Evolutionary conservation across 1,284 basidiomycete genomes (phyloP).

Genomic region (Xerocomus minutiporus): DNA sequence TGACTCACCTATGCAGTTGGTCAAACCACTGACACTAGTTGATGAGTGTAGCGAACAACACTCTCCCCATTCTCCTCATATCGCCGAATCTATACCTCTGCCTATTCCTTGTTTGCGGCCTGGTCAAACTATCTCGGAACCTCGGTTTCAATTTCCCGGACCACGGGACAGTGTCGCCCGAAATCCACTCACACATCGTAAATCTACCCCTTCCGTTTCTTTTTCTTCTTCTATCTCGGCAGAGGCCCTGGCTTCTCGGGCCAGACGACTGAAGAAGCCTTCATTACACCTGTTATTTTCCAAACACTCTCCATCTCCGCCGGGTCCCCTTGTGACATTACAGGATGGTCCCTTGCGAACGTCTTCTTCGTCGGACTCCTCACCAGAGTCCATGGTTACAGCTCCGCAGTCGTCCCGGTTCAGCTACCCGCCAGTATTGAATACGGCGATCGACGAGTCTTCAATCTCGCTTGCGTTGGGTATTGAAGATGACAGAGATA

Average conservation of each 20-base stretch:
- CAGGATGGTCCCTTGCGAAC: slow-evolving; percentile 15
- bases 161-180: slow-evolving; percentile 30
- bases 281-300: slow-evolving; percentile 52
- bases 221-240: slow-evolving; percentile 30
- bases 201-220: slow-evolving; percentile 39
- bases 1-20: slow-evolving; percentile 34
- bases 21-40: slow-evolving; percentile 25
- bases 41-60: slow-evolving; percentile 23
- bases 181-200: slow-evolving; percentile 34
- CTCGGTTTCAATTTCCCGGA: slow-evolving; percentile 42
- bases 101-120: slow-evolving; percentile 24
- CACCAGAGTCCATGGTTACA: slow-evolving; percentile 33
- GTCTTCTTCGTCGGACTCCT: slow-evolving; percentile 29
- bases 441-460: slow-evolving; percentile 33
- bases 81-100: slow-evolving; percentile 29
- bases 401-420: slow-evolving; percentile 34
- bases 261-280: slow-evolving; percentile 47
- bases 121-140: slow-evolving; percentile 11
- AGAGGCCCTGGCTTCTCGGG: slow-evolving; percentile 29
- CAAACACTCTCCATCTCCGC: slow-evolving; percentile 42
- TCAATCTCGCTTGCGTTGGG: slow-evolving; percentile 34
- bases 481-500: slow-evolving; percentile 25
- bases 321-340: not conserved
- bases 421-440: slow-evolving; percentile 34
- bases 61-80: slow-evolving; percentile 22